These are phyloP conservation scores for Pistacia vera DNA, from an alignment of 345 rosid genomes.

Conservation along the genomic window DNA sequence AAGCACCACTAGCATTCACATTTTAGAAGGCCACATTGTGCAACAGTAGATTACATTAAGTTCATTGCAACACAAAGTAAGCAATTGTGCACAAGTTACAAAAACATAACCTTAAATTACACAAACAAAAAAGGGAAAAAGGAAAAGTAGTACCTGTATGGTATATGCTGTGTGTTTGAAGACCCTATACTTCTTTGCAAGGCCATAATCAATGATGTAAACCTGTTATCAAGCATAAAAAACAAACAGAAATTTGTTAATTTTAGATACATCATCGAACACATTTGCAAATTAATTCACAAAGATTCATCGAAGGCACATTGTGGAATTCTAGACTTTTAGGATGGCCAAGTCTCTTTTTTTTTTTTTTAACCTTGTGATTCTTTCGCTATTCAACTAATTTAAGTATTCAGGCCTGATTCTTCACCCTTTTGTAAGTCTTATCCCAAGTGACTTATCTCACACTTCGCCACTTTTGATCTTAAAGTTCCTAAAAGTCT, in stretches of 20 bases:
- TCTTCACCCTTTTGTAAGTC: too few relatives aligned
- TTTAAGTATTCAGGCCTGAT: too few relatives aligned
- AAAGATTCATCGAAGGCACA: too few relatives aligned
- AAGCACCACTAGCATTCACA: slow-evolving; percentile 1
- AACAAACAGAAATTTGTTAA: slow-evolving; percentile 3
- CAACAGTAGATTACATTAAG: neutral
- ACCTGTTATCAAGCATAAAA: slow-evolving; percentile 44
- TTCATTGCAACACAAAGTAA: neutral
- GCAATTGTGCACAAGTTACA: neutral
- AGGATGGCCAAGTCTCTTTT: too few relatives aligned
- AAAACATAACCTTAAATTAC: neutral
- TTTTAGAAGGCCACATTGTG: neutral
- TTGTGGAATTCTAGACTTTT: too few relatives aligned
- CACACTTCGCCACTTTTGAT: too few relatives aligned
- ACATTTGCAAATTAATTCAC: neutral
- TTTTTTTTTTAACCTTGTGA: too few relatives aligned
- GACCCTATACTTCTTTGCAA: slow-evolving; percentile 87
- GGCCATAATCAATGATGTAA: slow-evolving; percentile 81
- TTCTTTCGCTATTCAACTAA: too few relatives aligned
- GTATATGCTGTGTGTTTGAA: slow-evolving; percentile 90
- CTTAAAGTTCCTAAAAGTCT: too few relatives aligned
- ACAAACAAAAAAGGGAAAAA: neutral
- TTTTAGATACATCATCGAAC: neutral
- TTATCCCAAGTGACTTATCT: too few relatives aligned
- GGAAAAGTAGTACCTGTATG: slow-evolving; percentile 52